Base-by-base conservation (phyloP, 192 early-diverging fungal genomes). In the Coemansia sp. region DNA sequence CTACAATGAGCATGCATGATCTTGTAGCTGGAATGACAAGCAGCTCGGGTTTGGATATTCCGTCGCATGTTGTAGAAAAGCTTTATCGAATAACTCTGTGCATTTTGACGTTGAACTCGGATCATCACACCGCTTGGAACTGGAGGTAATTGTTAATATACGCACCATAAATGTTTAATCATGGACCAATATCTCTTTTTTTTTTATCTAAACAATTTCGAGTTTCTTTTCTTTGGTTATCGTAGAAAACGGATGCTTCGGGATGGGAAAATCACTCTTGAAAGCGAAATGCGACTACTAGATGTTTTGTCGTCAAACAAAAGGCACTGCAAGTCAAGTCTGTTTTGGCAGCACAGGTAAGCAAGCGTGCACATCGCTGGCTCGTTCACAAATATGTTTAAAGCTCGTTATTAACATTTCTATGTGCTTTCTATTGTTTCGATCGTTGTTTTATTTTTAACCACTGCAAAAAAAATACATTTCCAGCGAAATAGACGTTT, bases 61-160 rank as follows among this genome's bases (percentile, higher is more conserved):
- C 45, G 2, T 22, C 2, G 32, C 8, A 17, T 6, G 9, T 22
- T 35, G 62, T 45, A 38, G 35, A 57, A 48, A 22, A 32, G 2
- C 64, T 79, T 20, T 71, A 51, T 18, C 22, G 36, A 22, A 63
- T 76, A 36, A 76, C 79, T 15, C 67, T 33, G 33, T 81, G 74
- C 9, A 76, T 81, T 28, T 38, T 81, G n/a, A 67, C 74, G 15
- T 54, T 75, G 11, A 81, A 81, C 18, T 66, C 74, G 1, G 71
- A 73, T 7, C 79, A 81, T 65, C 74, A 81, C 51, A 73, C 79
- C 1, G 79, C 74, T 17, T 81, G 79, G 79, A 81, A 76, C 33
- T 76, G 79, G 78, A 68, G 78, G 70, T 54, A 66, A 60, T 12
- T 64, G 4, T n/a, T n/a, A 39, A 5, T 5, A 33, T 15, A 34